phyloP scores from a whole-genome alignment of 805 yeast species.

The Candida methanosorbosa region DNA sequence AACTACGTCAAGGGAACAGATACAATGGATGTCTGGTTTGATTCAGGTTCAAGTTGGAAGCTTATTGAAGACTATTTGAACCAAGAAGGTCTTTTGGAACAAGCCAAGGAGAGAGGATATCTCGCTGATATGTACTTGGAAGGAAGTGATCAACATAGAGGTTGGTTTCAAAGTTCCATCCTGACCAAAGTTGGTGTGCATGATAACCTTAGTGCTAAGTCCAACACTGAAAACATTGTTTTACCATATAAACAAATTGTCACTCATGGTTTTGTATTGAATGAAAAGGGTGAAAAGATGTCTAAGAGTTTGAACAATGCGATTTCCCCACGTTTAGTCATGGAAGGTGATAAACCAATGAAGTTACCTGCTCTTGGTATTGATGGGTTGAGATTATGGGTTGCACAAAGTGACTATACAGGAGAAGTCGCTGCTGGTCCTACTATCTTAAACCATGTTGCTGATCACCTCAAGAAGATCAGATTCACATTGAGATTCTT shows the following conservation, averaged over 20 bases:
- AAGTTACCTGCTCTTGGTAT: conserved; percentile 64
- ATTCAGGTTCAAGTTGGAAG: conserved; percentile 91
- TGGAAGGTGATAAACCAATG: conserved; percentile 46
- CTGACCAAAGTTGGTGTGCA: conserved; percentile 57
- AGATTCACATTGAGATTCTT: conserved; percentile 75
- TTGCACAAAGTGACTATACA: conserved; percentile 81
- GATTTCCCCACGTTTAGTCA: conserved; percentile 57
- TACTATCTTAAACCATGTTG: conserved; percentile 63
- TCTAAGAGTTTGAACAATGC: conserved; percentile 88
- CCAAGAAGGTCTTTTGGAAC: conserved; percentile 22
- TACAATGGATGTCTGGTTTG: conserved; percentile 99
- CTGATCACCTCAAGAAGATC: conserved; percentile 72
- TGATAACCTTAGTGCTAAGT: not conserved
- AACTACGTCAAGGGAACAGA: conserved; percentile 63
- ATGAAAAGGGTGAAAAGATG: conserved; percentile 83
- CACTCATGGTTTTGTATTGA: conserved; percentile 92
- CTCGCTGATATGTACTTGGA: conserved; percentile 82
- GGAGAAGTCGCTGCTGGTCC: conserved; percentile 72
- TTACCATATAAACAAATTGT: conserved; percentile 66
- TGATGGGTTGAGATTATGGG: conserved; percentile 88
- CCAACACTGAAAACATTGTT: conserved; percentile 11
- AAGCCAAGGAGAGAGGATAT: conserved; percentile 27
- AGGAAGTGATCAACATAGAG: conserved; percentile 98
- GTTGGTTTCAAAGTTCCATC: conserved; percentile 96
- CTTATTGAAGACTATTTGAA: conserved; percentile 35